These are phyloP conservation scores for Clonostachys rhizophaga DNA, from an alignment of 2,329 filamentous ascomycete genomes.

Conservation along the genomic window DNA sequence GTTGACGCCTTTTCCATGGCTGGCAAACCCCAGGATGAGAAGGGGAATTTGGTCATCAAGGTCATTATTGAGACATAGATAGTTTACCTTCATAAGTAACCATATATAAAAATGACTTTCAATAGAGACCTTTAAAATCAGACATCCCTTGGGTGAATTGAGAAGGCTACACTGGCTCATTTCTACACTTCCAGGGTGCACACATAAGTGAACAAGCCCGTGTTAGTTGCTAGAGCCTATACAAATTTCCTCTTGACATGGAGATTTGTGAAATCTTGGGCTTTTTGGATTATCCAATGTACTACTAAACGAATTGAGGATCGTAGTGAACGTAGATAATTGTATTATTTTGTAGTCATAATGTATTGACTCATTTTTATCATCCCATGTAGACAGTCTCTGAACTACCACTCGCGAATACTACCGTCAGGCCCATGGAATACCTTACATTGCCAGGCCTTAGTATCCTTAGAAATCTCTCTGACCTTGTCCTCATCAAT, in stretches of 20 bases:
- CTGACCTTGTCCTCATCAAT: constrained; percentile 63
- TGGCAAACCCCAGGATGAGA: constrained; percentile 6
- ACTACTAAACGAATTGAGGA: no score
- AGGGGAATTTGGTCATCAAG: constrained; percentile 9
- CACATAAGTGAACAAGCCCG: no score
- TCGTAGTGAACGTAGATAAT: not conserved
- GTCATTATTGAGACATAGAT: constrained; percentile 8
- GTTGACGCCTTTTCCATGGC: constrained; percentile 7
- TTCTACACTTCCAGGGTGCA: no score
- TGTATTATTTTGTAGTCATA: not conserved
- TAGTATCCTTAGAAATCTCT: constrained; percentile 46
- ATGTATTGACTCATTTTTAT: not conserved
- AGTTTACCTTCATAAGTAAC: not conserved
- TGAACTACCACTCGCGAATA: constrained; percentile 59
- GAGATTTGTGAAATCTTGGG: no score
- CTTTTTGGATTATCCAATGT: no score
- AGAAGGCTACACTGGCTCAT: no score
- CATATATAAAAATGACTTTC: not conserved
- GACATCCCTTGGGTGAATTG: no score
- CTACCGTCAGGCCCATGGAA: constrained; percentile 64
- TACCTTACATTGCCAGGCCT: constrained; percentile 58
- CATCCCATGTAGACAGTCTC: not conserved
- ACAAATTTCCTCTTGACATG: no score
- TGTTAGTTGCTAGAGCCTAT: no score
- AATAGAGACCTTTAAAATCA: not conserved